phyloP scores from a whole-genome alignment of 2,329 filamentous ascomycete genomes.

The Claviceps sp. region DNA sequence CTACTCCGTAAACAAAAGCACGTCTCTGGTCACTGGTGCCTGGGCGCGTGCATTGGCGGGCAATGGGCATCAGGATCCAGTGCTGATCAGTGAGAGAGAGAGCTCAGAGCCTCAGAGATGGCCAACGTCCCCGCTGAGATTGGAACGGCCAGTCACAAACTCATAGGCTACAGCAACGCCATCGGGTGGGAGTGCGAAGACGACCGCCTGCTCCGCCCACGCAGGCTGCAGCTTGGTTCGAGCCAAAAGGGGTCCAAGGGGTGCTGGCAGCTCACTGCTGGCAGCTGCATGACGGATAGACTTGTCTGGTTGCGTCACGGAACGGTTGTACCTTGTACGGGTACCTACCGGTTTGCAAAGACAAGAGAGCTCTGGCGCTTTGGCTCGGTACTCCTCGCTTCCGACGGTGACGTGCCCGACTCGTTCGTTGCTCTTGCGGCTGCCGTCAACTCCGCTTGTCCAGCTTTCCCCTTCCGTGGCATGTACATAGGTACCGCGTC shows the following conservation, averaged over 20 bases:
- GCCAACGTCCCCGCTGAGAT: not conserved
- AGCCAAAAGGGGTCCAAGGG: not conserved
- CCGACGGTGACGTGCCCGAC: not conserved
- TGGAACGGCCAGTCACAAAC: constrained; percentile 2
- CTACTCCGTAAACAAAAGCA: too few relatives aligned
- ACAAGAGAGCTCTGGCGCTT: not conserved
- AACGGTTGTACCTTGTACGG: not conserved
- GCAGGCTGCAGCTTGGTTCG: too few relatives aligned
- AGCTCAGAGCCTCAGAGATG: not conserved
- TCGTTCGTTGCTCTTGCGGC: not conserved
- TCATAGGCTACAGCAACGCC: not conserved
- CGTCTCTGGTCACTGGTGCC: too few relatives aligned
- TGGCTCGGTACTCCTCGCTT: not conserved
- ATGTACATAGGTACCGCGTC: too few relatives aligned
- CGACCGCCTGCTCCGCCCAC: not conserved
- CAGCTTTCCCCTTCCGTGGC: not conserved
- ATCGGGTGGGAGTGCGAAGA: not conserved
- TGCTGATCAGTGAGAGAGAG: too few relatives aligned
- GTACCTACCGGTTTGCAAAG: not conserved
- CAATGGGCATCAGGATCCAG: not conserved
- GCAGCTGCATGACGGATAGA: too few relatives aligned
- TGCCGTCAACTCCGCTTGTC: not conserved
- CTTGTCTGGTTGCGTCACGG: not conserved
- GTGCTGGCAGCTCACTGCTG: not conserved
- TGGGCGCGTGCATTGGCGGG: not conserved